Evolutionary conservation across 2,329 filamentous ascomycete genomes (phyloP).

Genomic region (Leptographium flavum): DNA sequence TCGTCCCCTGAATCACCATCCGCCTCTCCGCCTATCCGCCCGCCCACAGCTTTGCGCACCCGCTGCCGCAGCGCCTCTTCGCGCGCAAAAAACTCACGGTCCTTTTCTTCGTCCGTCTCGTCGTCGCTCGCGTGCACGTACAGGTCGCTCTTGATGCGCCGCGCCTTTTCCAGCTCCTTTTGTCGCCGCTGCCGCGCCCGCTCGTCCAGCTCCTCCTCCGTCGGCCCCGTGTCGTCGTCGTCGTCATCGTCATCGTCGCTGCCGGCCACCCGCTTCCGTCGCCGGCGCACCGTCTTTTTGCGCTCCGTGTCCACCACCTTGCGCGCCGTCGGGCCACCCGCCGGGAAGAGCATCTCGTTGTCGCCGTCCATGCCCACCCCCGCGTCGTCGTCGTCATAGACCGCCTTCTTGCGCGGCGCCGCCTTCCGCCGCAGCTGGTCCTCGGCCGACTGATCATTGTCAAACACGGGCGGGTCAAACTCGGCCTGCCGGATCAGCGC

Average conservation of each 20-base stretch:
- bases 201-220: conserved; percentile 48
- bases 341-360: conserved; percentile 52
- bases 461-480: conserved; percentile 62
- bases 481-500: conserved; percentile 64
- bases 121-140: conserved; percentile 79
- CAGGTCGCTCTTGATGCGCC: conserved; percentile 70
- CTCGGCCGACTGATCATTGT: conserved; percentile 59
- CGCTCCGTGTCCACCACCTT: conserved; percentile 32
- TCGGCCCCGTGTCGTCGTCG: conserved; percentile 28
- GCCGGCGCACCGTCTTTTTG: conserved; percentile 44
- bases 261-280: conserved; percentile 20
- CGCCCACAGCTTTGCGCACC: conserved; percentile 21
- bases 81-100: conserved; percentile 58
- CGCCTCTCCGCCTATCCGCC: conserved; percentile 1
- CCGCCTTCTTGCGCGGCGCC: conserved; percentile 26
- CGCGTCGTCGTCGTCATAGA: conserved; percentile 19
- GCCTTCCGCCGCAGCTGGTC: conserved; percentile 66
- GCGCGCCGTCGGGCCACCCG: conserved; percentile 47
- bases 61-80: conserved; percentile 53
- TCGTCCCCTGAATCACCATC: conserved; percentile 11
- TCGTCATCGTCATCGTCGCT: conserved; percentile 26
- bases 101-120: conserved; percentile 66
- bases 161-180: conserved; percentile 61
- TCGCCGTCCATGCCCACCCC: conserved; percentile 21
- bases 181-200: conserved; percentile 46